Base-by-base conservation (phyloP, 2,329 filamentous ascomycete genomes). In the Beauveria sp. region DNA sequence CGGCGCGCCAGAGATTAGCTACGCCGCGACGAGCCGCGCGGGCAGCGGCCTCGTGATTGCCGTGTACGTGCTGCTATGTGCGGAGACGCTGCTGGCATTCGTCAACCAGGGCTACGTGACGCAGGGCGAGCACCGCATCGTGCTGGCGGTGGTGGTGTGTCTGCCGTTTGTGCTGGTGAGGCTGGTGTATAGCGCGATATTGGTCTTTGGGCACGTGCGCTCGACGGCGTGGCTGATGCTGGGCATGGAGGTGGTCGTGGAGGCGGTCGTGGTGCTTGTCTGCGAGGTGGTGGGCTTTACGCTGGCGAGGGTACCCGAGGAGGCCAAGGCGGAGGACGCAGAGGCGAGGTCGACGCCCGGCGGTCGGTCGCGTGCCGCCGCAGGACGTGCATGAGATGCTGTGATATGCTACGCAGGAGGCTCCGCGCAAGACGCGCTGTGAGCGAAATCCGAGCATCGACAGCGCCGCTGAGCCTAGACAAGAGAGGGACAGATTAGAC, bases 41-140 rank as follows among this genome's bases (percentile, higher is more conserved):
- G 73, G 72, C 18, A 63, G 64, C 16, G 66, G 61, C 14, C 64
- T 75, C 48, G 66, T 75, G 66, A 66, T 74, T 22, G 65, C 76
- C 62, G 68, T 80, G 26, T 61, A 76, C 12, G 78, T 76, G 46
- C 68, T 80, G 56, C 66, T 75, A 8, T 68, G 79, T 64, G 70
- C 79, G 62, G 63, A 77, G 64, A 69, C 74, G 5, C 49, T 78
- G 28, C 60, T 81, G n/a, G 71, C 71, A 24, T 61, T 77, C 20
- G 69, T 75, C 42, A 76, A 76, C 66, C 74, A 74, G 43, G 69
- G 73, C 60, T 70, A 67, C 46, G 66, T 77, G 22, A 76, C 75
- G 43, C 69, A 83, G 63, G 75, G 83, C n/a, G 83, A 86, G 69
- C 79, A 80, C 64, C 78, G 80, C 18, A 78, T 86, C 46, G 72